Evolutionary conservation across 129 eudicot genomes (phyloP).

Genomic region (Centella asiatica): DNA sequence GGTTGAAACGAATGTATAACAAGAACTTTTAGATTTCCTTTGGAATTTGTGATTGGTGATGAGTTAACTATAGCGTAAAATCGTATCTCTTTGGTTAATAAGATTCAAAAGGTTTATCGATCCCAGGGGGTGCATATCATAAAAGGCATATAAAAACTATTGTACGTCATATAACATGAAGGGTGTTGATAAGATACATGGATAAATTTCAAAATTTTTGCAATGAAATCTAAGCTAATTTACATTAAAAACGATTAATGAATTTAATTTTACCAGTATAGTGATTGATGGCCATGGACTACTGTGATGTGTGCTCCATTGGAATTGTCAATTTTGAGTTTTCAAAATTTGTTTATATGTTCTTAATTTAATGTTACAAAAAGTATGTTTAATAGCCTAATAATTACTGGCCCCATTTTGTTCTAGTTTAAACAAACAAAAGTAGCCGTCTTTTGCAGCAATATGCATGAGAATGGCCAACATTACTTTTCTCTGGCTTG

Average conservation of each 20-base stretch:
- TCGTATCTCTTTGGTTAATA: too few species aligned
- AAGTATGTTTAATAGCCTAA: slow-evolving; percentile 11
- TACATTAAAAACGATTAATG: background rate
- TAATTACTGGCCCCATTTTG: slow-evolving; percentile 1
- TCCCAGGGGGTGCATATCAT: too few species aligned
- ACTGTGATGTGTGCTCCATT: background rate
- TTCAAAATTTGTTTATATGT: background rate
- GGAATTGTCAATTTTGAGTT: too few species aligned
- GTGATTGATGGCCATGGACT: background rate
- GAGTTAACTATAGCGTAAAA: too few species aligned
- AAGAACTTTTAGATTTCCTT: too few species aligned
- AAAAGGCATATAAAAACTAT: too few species aligned
- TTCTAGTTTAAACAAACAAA: slow-evolving; percentile 5
- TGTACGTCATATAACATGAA: too few species aligned
- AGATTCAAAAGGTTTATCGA: too few species aligned
- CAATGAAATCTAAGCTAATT: background rate
- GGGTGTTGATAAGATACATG: too few species aligned
- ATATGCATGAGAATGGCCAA: background rate
- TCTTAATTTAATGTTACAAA: background rate
- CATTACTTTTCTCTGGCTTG: background rate
- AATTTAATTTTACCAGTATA: background rate
- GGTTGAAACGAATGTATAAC: too few species aligned
- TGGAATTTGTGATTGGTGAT: too few species aligned
- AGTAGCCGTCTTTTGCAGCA: background rate
- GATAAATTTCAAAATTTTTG: too few species aligned